A percentile compares a stretch with the other conserved stretches of the same genome.
These are phyloP conservation scores for Phytophthora cactorum DNA, from an alignment of 352 stramenopile genomes.

Conservation along the genomic window DNA sequence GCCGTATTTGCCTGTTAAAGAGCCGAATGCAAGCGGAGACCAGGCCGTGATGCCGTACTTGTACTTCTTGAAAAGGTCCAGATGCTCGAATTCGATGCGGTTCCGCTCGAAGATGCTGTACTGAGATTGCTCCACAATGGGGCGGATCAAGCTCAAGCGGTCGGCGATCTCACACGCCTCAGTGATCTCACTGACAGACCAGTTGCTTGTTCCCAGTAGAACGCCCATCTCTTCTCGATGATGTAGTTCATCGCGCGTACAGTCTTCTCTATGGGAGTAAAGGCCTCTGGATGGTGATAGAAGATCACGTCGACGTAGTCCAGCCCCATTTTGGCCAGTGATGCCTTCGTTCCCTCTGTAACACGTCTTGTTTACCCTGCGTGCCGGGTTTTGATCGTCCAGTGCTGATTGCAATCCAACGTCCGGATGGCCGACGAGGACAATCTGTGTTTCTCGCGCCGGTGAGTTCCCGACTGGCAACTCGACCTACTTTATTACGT, in stretches of 20 bases:
- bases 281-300: conserved; percentile 54
- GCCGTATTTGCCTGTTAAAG: neutral
- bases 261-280: conserved; percentile 15
- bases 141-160: conserved; percentile 35
- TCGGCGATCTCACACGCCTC: conserved; percentile 55
- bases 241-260: conserved; percentile 67
- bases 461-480: no score
- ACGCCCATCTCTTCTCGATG: conserved; percentile 51
- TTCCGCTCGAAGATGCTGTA: conserved; percentile 63
- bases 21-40: neutral
- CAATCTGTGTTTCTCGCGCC: no score
- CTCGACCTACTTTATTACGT: no score
- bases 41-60: neutral
- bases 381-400: no score
- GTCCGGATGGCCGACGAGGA: no score
- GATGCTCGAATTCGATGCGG: conserved; percentile 53
- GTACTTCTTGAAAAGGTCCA: neutral
- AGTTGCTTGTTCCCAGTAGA: conserved; percentile 58
- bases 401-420: no score
- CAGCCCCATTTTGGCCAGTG: conserved; percentile 42
- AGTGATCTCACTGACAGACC: conserved; percentile 41
- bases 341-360: conserved; percentile 34
- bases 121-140: conserved; percentile 57
- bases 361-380: no score
- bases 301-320: conserved; percentile 68